Conservation (phyloP, 2,329 filamentous ascomycete genomes). For the Trichoderma endophyticum region DNA sequence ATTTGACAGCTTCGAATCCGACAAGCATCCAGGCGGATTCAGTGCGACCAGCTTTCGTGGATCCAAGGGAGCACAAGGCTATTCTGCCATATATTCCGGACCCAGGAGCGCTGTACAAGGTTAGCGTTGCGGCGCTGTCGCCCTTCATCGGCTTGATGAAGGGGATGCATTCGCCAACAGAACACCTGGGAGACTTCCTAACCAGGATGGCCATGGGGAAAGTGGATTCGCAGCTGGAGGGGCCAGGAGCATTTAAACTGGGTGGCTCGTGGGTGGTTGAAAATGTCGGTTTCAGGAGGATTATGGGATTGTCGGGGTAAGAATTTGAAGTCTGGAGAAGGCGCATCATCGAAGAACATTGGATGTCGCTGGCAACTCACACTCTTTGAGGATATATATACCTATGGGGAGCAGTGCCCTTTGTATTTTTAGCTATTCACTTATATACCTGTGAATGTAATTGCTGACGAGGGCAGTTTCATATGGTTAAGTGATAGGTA, state of each 20-base stretch:
- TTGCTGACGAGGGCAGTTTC: no score
- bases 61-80: conserved; percentile 41
- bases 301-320: conserved; percentile 30
- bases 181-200: conserved; percentile 42
- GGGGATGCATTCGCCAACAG: conserved; percentile 40
- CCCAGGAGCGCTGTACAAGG: conserved; percentile 22
- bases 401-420: no score
- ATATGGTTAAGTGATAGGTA: no score
- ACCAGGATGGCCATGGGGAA: conserved; percentile 45
- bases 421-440: background rate
- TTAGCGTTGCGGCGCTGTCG: conserved; percentile 23
- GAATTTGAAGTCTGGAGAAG: background rate
- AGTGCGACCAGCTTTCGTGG: conserved; percentile 59
- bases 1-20: conserved; percentile 43
- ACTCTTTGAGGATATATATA: background rate
- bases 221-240: conserved; percentile 27
- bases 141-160: conserved; percentile 25
- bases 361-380: background rate
- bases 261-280: conserved; percentile 36
- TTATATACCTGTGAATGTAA: no score
- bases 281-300: conserved; percentile 35
- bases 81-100: conserved; percentile 43
- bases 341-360: background rate
- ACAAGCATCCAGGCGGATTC: conserved; percentile 51
- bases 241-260: conserved; percentile 32